Base-by-base conservation (phyloP, 73 alveolate species). In the Symbiodinium pilosum region DNA sequence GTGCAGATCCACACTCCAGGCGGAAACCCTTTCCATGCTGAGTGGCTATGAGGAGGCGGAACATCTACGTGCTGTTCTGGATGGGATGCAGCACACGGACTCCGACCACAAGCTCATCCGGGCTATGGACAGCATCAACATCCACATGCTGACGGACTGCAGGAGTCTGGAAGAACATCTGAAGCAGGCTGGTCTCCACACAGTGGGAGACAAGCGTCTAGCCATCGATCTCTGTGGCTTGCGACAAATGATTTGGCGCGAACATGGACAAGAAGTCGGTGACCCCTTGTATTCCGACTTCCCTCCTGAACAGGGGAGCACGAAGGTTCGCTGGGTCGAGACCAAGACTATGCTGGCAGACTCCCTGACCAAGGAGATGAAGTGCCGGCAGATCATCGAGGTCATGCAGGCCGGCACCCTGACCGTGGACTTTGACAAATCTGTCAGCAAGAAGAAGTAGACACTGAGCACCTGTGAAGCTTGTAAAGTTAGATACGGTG, bases 61-160 rank as follows among this genome's bases (percentile, higher is more conserved):
- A 4, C 91, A 42, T 16, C 91, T 83, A 0, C 39, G 91, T 2
- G 21, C 40, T 8, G 24, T 83, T 0, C 54, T 83, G 42, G 2
- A 39, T 39, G 93, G 83, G 0, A 40, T 87, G 7, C 39, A 32
- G 9, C 42, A 20, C 0, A n/a, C 30, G 30, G 86, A 28, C 4
- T 16, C 14, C 0, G 47, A 43, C 43, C 88, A 39, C 43, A 14
- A 40, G 64, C 38, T 32, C 8, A 20, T 83, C 28, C 5, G 64
- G 4, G 91, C 91, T 12, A 34, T 32, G 91, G 64, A 83, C 54
- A n/a, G 38, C 40, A 12, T 16, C 39, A 41, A 39, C 40, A 34
- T 41, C 28, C 36, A 32, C 68, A 16, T 24, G 69, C 64, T 83
- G 69, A 83, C 91, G 40, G 91, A 83, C 64, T 83, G 91, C 64